phyloP scores from a whole-genome alignment of 345 rosid species.

The Aquilaria sinensis region DNA sequence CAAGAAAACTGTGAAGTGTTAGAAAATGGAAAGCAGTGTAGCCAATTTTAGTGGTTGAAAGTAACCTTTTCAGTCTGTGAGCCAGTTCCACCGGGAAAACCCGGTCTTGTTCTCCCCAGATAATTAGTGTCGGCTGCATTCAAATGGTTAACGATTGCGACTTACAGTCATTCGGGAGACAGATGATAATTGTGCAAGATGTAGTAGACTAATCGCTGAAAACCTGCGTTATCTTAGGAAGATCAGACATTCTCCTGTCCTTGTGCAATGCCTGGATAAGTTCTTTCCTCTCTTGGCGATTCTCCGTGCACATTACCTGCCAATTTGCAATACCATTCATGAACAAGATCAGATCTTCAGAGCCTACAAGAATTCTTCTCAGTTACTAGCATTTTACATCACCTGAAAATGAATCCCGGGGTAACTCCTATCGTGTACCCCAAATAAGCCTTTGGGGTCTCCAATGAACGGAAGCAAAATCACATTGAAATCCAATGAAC shows the following conservation, averaged over 20 bases:
- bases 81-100: constrained; percentile 80
- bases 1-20: too few relatives aligned
- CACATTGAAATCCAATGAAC: background rate
- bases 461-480: background rate
- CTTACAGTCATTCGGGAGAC: background rate
- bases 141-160: background rate
- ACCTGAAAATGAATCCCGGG: too few relatives aligned
- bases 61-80: constrained; percentile 57
- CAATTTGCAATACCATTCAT: background rate
- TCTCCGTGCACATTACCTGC: constrained; percentile 79
- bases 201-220: background rate
- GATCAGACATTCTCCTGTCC: constrained; percentile 56
- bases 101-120: constrained; percentile 86
- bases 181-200: background rate
- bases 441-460: background rate
- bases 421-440: background rate
- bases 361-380: background rate
- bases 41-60: background rate
- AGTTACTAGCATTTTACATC: too few relatives aligned
- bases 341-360: background rate
- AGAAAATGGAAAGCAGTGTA: background rate
- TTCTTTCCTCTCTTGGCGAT: constrained; percentile 65
- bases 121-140: constrained; percentile 56
- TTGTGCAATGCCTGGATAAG: constrained; percentile 63
- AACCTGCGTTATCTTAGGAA: constrained; percentile 77